Evolutionary conservation across 164 flowering plant species (phyloP).

Genomic region (grape (Vitis vinifera)): DNA sequence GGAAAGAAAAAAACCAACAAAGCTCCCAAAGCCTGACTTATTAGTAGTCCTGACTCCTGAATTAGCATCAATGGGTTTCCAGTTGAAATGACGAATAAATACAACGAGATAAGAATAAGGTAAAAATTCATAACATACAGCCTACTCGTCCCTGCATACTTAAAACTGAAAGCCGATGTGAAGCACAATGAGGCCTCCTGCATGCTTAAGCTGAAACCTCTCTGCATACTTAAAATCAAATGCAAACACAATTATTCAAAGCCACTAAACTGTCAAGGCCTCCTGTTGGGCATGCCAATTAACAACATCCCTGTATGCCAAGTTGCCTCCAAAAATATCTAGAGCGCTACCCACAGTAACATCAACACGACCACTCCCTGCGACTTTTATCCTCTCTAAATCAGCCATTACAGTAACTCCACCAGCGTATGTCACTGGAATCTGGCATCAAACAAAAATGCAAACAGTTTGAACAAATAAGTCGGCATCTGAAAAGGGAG

Average conservation of each 20-base stretch:
- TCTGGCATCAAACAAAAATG: constrained; percentile 38
- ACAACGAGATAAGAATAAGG: neutral
- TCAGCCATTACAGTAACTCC: constrained; percentile 82
- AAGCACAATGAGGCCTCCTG: neutral
- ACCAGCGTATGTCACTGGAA: constrained; percentile 94
- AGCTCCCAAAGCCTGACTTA: too few relatives aligned
- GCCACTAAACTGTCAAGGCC: constrained; percentile 12
- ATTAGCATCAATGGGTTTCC: neutral
- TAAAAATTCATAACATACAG: neutral
- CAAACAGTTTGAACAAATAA: neutral
- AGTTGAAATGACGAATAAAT: neutral
- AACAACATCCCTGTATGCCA: constrained; percentile 74
- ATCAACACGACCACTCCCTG: constrained; percentile 77
- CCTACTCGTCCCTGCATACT: neutral
- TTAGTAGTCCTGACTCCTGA: too few relatives aligned
- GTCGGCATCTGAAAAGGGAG: neutral
- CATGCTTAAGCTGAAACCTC: neutral
- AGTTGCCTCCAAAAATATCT: constrained; percentile 86
- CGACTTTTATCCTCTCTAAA: constrained; percentile 72
- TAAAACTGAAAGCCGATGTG: neutral
- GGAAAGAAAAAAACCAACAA: too few relatives aligned
- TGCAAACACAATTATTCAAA: neutral
- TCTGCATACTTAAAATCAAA: too few relatives aligned
- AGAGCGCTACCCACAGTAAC: constrained; percentile 93
- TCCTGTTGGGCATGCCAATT: constrained; percentile 62